phyloP scores from a whole-genome alignment of 345 rosid genomes.

The Carallia brachiata region DNA sequence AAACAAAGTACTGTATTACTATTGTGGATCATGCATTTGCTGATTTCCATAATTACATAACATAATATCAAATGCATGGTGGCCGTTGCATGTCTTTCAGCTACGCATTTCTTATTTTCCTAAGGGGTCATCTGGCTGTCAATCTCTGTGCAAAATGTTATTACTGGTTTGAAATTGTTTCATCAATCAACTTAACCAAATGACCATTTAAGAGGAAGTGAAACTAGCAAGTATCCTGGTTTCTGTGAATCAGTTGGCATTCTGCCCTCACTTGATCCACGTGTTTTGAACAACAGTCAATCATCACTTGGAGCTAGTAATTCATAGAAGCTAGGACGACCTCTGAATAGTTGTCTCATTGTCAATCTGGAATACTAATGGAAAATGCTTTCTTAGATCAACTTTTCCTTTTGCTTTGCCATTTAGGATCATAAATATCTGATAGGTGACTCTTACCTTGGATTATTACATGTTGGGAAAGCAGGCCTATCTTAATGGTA shows the following conservation, averaged over 20 bases:
- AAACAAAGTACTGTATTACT: neutral
- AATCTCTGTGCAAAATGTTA: neutral
- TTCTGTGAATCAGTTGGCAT: neutral
- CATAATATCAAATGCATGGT: neutral
- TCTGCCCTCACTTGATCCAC: neutral
- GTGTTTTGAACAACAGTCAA: neutral
- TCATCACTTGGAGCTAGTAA: no score
- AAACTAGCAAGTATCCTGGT: neutral
- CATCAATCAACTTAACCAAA: neutral
- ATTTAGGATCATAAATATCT: neutral
- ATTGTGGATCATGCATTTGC: neutral
- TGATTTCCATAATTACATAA: neutral
- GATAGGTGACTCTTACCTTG: neutral
- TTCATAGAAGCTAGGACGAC: neutral
- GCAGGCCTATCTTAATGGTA: conserved; percentile 90
- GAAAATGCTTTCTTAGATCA: neutral
- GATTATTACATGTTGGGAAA: conserved; percentile 11
- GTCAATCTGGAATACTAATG: neutral
- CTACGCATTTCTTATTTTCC: neutral
- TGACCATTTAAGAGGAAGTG: neutral
- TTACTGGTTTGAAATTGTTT: neutral
- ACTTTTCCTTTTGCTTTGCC: no score
- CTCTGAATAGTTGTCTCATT: neutral
- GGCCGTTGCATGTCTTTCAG: neutral
- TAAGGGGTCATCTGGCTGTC: neutral